Evolutionary conservation across 805 yeast genomes (phyloP), one percentile per base, ranked within the genome.

Genomic region (Nakazawaea ishiwadae): DNA sequence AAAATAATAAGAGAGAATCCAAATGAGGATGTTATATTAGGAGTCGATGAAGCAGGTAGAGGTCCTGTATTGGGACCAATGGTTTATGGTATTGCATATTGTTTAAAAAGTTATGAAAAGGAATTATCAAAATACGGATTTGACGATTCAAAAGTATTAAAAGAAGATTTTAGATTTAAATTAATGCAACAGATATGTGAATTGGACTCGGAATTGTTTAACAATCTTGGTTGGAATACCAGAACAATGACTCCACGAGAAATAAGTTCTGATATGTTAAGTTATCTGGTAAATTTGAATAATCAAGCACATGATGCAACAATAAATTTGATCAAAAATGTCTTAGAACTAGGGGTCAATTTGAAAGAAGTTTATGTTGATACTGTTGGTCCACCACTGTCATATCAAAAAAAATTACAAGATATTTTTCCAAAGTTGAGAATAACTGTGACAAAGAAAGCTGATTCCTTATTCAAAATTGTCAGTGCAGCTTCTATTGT

Each of bases 11-110:
- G 41, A 10, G 54, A 53, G 2, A 44, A 63, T 31, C 63, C 67
- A 1, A 44, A 50, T 1, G 65, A 60, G 10, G 66, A 72, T 0
- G 72, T 81, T 1, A 70, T 81, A 7, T 61, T 93, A 9, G 99
- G 99, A 1, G 96, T 93, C 1, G 99, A 93, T 60, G 99, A 93
- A 58, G 99, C 99, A 0, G 99, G 99, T 1, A 72, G 99, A 50
- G 99, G 99, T 0, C 99, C 99, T 0, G 97, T 95, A 0, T 54
- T 95, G 31, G 99, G 99, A 0, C 95, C 98, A 0, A 93, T 93
- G 99, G 99, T 93, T 2, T 93, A 93, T 55, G 96, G 96, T 3
- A 68, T 88, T 5, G 80, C 93, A 3, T 93, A 88, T 56, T 81
- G 95, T 48, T 61, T 80, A 10, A 69, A 72, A 36, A 59, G 65